Percentiles rank a stretch among this genome's conserved stretches.
Conservation (phyloP, 352 stramenopile genomes). For the Pythium phragmitis region DNA sequence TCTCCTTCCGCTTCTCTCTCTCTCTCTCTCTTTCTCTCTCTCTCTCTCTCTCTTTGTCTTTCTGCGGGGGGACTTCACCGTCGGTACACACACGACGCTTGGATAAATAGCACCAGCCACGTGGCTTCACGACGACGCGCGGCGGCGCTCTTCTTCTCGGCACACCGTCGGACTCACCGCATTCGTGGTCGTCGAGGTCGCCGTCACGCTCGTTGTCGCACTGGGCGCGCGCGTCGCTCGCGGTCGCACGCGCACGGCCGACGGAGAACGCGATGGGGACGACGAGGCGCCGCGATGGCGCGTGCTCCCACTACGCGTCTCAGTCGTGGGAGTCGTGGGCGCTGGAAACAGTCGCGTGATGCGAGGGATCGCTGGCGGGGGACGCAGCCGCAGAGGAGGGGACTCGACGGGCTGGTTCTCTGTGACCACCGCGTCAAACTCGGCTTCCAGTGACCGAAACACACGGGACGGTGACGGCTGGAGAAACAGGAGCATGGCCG, state of each 20-base stretch:
- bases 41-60: no score
- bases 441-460: constrained; percentile 62
- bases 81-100: background rate
- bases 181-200: constrained; percentile 9
- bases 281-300: background rate
- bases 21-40: no score
- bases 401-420: constrained; percentile 37
- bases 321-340: background rate
- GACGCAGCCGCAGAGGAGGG: constrained; percentile 34
- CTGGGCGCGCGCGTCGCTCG: constrained; percentile 32
- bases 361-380: constrained; percentile 49
- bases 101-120: background rate
- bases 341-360: constrained; percentile 31
- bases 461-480: constrained; percentile 29
- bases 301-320: background rate
- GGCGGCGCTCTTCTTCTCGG: background rate
- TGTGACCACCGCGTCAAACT: constrained; percentile 56
- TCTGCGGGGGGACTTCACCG: background rate
- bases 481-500: constrained; percentile 27
- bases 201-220: constrained; percentile 41
- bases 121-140: background rate
- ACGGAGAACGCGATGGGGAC: background rate
- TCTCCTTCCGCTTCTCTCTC: no score
- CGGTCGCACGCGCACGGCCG: constrained; percentile 17
- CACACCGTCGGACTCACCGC: background rate